Evolutionary conservation across 495 filamentous ascomycete genomes (phyloP).

Genomic region (Xylaria castorea): DNA sequence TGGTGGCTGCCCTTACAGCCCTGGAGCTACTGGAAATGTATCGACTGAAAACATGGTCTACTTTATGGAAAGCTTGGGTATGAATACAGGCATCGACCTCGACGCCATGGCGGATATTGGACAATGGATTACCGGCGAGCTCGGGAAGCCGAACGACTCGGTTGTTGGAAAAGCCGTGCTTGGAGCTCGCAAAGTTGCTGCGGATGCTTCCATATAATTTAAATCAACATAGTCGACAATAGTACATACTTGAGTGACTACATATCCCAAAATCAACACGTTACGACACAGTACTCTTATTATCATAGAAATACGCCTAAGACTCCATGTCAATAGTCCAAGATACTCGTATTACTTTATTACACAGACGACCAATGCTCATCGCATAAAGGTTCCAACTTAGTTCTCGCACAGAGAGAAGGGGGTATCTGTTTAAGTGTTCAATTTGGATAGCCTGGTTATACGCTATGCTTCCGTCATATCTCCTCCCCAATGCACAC

Average conservation of each 20-base stretch:
- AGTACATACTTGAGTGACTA: not conserved
- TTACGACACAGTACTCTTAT: no score
- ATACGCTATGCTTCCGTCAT: not conserved
- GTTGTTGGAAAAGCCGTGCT: slow-evolving; percentile 80
- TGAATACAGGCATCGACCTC: slow-evolving; percentile 86
- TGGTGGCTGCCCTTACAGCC: slow-evolving; percentile 92
- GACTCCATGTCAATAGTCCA: not conserved
- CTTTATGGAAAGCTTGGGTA: slow-evolving; percentile 83
- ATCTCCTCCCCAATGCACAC: not conserved
- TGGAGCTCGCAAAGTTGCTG: slow-evolving; percentile 52
- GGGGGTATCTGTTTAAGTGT: not conserved
- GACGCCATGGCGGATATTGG: slow-evolving; percentile 83
- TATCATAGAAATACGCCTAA: not conserved
- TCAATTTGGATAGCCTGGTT: not conserved
- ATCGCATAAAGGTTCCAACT: not conserved
- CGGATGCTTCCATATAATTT: slow-evolving; percentile 1
- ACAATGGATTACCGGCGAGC: slow-evolving; percentile 84
- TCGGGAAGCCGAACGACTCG: slow-evolving; percentile 78
- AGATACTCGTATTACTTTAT: not conserved
- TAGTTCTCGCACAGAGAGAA: not conserved
- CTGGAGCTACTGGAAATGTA: slow-evolving; percentile 94
- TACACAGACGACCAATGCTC: not conserved
- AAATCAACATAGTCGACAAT: not conserved
- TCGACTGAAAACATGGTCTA: slow-evolving; percentile 93
- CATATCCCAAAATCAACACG: not conserved